These are phyloP conservation scores for Pichia sp. DNA, from an alignment of 1,139 yeast genomes.

Conservation along the genomic window DNA sequence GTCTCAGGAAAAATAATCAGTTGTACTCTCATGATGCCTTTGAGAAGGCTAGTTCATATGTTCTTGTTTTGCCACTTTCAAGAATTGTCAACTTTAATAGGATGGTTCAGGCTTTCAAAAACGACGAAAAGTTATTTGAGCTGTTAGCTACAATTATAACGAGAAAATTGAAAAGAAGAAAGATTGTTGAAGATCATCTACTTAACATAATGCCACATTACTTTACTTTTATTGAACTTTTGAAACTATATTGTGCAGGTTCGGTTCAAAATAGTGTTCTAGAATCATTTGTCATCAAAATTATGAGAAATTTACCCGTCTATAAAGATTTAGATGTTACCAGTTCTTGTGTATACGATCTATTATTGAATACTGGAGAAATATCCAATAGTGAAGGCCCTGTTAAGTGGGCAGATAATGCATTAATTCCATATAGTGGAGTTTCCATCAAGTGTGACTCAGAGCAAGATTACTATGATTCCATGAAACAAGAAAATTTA, in stretches of 20 bases:
- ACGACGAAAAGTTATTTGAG: constrained; percentile 23
- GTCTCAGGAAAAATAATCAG: constrained; percentile 42
- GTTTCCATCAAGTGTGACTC: constrained; percentile 35
- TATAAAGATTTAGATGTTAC: constrained; percentile 36
- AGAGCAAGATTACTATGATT: constrained; percentile 36
- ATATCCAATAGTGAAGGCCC: constrained; percentile 38
- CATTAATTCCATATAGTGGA: constrained; percentile 36
- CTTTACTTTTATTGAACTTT: constrained; percentile 33
- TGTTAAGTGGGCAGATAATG: constrained; percentile 36
- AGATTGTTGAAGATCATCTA: constrained; percentile 19
- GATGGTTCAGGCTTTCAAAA: constrained; percentile 31
- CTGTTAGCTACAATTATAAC: constrained; percentile 16
- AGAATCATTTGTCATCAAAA: constrained; percentile 33
- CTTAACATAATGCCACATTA: constrained; percentile 20
- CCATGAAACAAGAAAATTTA: constrained; percentile 18
- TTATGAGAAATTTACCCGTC: constrained; percentile 23
- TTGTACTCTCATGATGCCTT: constrained; percentile 32
- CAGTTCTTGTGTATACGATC: constrained; percentile 41
- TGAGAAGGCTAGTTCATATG: constrained; percentile 38
- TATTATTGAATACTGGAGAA: constrained; percentile 31
- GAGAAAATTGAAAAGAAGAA: not conserved
- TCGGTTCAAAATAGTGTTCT: constrained; percentile 38
- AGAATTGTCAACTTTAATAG: constrained; percentile 29
- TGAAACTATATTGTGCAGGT: constrained; percentile 45
- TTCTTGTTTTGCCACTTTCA: constrained; percentile 41